Percentiles rank a stretch among this genome's conserved stretches.
Evolutionary conservation across 768 basidiomycete genomes (phyloP).

Genomic region (Naganishia antarctica): DNA sequence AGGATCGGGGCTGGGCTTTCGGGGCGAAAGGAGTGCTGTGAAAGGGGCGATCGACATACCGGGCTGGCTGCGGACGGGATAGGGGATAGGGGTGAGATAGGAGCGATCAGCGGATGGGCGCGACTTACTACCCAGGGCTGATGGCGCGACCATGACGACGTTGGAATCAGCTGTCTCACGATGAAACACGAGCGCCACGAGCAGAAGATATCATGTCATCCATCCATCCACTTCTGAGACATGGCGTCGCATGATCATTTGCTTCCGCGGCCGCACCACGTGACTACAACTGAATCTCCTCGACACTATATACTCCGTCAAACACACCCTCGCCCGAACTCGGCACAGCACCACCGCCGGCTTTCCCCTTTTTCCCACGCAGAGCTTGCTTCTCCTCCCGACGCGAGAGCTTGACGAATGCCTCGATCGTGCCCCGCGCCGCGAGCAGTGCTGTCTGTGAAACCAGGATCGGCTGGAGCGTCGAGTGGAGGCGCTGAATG

Average conservation of each 20-base stretch:
- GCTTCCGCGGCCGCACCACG: too few species aligned
- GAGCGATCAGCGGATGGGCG: background rate
- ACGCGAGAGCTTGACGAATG: constrained; percentile 37
- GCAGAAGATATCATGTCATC: too few species aligned
- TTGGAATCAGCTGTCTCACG: too few species aligned
- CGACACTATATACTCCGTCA: constrained; percentile 18
- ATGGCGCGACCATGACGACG: background rate
- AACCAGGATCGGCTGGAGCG: constrained; percentile 33
- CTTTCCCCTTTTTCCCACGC: constrained; percentile 15
- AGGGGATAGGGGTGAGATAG: background rate
- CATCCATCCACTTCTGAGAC: too few species aligned
- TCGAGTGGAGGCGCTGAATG: constrained; percentile 32
- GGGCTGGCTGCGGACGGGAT: background rate
- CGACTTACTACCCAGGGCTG: background rate
- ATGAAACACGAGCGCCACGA: too few species aligned
- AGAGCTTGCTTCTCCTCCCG: constrained; percentile 23
- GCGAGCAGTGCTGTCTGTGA: constrained; percentile 37
- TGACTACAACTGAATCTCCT: constrained; percentile 29
- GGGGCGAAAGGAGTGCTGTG: constrained; percentile 8
- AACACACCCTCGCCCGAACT: constrained; percentile 7
- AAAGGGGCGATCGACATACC: constrained; percentile 14
- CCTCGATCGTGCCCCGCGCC: constrained; percentile 40
- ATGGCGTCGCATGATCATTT: too few species aligned
- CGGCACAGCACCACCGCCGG: background rate
- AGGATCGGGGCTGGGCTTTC: background rate